Base-by-base conservation (phyloP, 139 green algal species). In the Chlamydomonas eustigma region DNA sequence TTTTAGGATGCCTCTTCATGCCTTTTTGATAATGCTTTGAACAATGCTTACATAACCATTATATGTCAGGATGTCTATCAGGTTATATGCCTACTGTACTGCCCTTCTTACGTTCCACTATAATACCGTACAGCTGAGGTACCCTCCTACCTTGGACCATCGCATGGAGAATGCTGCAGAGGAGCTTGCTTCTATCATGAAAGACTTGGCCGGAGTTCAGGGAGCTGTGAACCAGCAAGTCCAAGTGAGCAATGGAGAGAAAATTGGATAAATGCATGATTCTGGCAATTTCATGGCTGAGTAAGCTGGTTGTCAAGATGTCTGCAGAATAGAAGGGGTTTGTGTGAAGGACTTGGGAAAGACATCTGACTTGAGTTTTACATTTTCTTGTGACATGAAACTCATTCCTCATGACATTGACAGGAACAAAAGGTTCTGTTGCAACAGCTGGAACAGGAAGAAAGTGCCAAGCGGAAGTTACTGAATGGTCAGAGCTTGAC, bases 121-220 rank as follows among this genome's bases (percentile, higher is more conserved):
- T n/a, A n/a, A n/a, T n/a, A 58, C 35, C 39, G 28, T 58, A 37
- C 78, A 88, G 75, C 73, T 88, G 69, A 77, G 73, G 38, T 98
- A 99, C 88, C 95, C 95, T 1, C 95, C 95, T 6, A 39, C 88
- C 28, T 71, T 97, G 51, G 88, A 98, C 85, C 18, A 77, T 4
- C 73, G 80, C 31, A 85, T 98, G 73, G 91, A 95, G 71, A 73
- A 81, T 38, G 91, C 87, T 2, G 91, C 93, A 4, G 90, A 88
- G 0, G 91, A 82, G 33, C 77, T 96, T 52, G 83, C 88, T 36
- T 88, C 85, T 0, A 80, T 97, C 73, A 95, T 97, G 89, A 78
- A 88, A 12, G 88, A 91, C 25, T 76, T 95, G 4, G 89, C 91
- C 37, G 82, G 78, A 28, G 39, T 86, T 39, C 38, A 63, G 30